Conservation (phyloP, 148 eudicot genomes). For the Fagopyrum esculentum region DNA sequence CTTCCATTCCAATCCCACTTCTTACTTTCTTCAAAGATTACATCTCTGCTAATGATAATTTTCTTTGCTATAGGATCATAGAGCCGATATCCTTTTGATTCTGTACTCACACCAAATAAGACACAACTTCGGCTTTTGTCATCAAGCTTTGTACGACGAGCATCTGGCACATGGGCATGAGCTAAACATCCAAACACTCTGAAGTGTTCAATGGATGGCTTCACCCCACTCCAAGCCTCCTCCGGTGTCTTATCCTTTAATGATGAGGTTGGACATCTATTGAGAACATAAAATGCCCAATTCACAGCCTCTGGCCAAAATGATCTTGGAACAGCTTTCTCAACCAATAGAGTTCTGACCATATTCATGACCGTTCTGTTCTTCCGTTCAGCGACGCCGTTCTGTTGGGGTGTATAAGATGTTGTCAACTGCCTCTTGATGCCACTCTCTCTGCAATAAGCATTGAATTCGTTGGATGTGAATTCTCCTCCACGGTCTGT, state of each 20-base stretch:
- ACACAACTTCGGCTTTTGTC: too few relatives aligned
- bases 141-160: too few relatives aligned
- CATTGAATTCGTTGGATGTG: too few relatives aligned
- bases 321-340: neutral
- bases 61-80: too few relatives aligned
- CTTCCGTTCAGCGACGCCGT: constrained; percentile 12
- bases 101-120: too few relatives aligned
- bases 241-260: constrained; percentile 1
- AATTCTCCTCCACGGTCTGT: neutral
- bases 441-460: too few relatives aligned
- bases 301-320: constrained; percentile 14
- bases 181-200: too few relatives aligned
- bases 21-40: too few relatives aligned
- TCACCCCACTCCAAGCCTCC: constrained; percentile 10
- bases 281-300: constrained; percentile 3
- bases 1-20: too few relatives aligned
- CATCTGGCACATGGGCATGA: too few relatives aligned
- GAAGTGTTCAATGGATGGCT: neutral
- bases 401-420: constrained; percentile 1
- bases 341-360: constrained; percentile 2
- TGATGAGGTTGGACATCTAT: constrained; percentile 1
- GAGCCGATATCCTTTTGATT: too few relatives aligned
- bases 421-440: neutral
- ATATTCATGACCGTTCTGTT: constrained; percentile 9
- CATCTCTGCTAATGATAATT: too few relatives aligned